Base-by-base conservation (phyloP, 169 alveolate species). In the Plasmodium malariae region DNA sequence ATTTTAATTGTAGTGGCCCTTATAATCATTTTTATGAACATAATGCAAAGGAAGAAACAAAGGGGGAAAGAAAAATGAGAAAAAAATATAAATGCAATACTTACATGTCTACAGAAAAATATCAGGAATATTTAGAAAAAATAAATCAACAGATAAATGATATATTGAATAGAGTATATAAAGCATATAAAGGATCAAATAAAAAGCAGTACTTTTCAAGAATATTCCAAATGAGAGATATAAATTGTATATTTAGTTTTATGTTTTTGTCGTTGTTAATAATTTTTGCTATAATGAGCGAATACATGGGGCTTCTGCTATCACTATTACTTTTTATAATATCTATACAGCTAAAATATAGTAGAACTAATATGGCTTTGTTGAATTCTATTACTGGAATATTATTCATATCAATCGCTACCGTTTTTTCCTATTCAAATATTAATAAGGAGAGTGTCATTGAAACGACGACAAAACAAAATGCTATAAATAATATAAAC, bases 341-440 rank as follows among this genome's bases (percentile, higher is more conserved):
- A 54, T 86, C 92, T n/a, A 55, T 86, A 19, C 78, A 86, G 37
- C 32, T 86, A 70, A 86, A 86, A 69, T 69, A n/a, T 37, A 59
- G 69, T 21, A 45, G 65, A 21, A 69, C 92, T 32, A 49, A 69
- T 49, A 69, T 86, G 40, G 30, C 78, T 7, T 57, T 86, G 57
- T 30, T 86, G 14, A 86, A 86, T 62, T 86, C 87, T 2, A 57
- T 86, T 68, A 19, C 70, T 30, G 73, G 55, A 28, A 30, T 86
- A 19, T n/a, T 86, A 55, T 43, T 86, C 28, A 86, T 86, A 54
- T 86, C 92, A 0, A 37, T 86, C 5, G 74, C 62, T 49, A 57
- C 86, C 7, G 49, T 54, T 21, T 55, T 62, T 24, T 17, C 68
- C 28, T 62, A 17, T 78, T 37, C 76, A 21, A 78, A 78, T 55